Base-by-base conservation (phyloP, 2,329 filamentous ascomycete genomes). In the Bipolaris bicolor region DNA sequence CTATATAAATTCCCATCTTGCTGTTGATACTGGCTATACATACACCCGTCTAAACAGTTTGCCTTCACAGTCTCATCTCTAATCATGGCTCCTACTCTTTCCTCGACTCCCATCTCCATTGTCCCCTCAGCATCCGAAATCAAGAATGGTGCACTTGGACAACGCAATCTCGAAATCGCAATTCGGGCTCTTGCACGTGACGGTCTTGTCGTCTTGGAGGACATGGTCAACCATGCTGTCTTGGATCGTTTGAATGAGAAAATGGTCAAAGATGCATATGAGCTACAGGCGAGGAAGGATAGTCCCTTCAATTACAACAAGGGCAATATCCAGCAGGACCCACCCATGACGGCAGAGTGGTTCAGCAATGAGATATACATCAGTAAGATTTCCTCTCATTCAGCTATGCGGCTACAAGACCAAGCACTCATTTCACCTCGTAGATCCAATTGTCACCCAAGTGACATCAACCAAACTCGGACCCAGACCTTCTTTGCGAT, bases 281-380 rank as follows among this genome's bases (percentile, higher is more conserved):
- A 71, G 3, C 76, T 88, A 2, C 82, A 84, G 55, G 76, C 75
- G 0, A 74, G 78, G 31, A 84, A 84, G 1, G 80, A 86, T 18
- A 78, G 84, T 15, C 80, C 82, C 0, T 88, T 82, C 76, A 88
- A 88, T 63, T 88, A 88, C 67, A 87, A 88, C 65, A 80, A 80
- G 46, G 84, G 83, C 1, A 88, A 87, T 60, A 76, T 87, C 33
- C 85, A 88, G 60, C 86, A 88, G 66, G 85, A 87, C 61, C 78
- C 86, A 0, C 84, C 83, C 0, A 79, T 84, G 2, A 79, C 82
- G 0, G 71, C 75, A 0, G 71, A 83, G 41, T 71, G 60, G 62
- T 74, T 72, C 49, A 64, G 53, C 29, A 60, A 67, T 7, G 60
- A 67, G 0, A 82, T 88, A 24, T 86, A 87, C 54, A 69, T 82